These are phyloP conservation scores for Kappamyces sp. DNA, from an alignment of 192 early-diverging fungal species.

Conservation along the genomic window DNA sequence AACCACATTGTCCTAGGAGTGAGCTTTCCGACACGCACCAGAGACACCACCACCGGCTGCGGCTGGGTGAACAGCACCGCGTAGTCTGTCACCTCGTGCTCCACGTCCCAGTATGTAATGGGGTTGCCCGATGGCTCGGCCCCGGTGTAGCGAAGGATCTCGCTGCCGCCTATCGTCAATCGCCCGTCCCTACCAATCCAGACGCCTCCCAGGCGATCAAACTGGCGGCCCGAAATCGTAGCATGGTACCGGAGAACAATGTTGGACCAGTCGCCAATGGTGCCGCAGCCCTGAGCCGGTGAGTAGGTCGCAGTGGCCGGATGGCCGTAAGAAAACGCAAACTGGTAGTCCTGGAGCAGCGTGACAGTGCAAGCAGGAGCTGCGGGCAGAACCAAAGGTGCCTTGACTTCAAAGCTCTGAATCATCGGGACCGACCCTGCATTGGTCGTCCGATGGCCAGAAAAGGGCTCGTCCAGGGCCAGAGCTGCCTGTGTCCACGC, in stretches of 20 bases:
- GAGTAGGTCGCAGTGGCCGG: conserved; percentile 23
- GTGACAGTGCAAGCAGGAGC: conserved; percentile 4
- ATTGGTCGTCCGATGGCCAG: too few relatives aligned
- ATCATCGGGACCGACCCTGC: too few relatives aligned
- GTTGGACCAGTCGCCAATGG: not conserved
- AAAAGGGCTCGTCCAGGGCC: too few relatives aligned
- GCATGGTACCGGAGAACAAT: conserved; percentile 17
- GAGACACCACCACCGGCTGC: conserved; percentile 18
- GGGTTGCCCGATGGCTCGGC: conserved; percentile 21
- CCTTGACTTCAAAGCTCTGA: conserved; percentile 13
- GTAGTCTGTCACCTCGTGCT: conserved; percentile 23
- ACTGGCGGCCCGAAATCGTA: conserved; percentile 21
- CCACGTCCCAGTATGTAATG: conserved; percentile 21
- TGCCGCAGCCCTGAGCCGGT: conserved; percentile 12
- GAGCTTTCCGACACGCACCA: not conserved
- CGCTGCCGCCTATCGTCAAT: conserved; percentile 20
- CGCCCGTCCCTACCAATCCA: not conserved
- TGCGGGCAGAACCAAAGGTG: conserved; percentile 8
- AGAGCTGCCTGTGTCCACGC: too few relatives aligned
- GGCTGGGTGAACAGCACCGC: conserved; percentile 6
- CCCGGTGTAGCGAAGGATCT: conserved; percentile 20
- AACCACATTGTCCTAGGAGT: conserved; percentile 20
- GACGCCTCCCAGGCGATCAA: conserved; percentile 23
- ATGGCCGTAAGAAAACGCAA: conserved; percentile 22
- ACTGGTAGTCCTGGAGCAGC: conserved; percentile 13